These are phyloP conservation scores for Fusarium torreyae DNA, from an alignment of 2,329 filamentous ascomycete genomes.

Conservation along the genomic window DNA sequence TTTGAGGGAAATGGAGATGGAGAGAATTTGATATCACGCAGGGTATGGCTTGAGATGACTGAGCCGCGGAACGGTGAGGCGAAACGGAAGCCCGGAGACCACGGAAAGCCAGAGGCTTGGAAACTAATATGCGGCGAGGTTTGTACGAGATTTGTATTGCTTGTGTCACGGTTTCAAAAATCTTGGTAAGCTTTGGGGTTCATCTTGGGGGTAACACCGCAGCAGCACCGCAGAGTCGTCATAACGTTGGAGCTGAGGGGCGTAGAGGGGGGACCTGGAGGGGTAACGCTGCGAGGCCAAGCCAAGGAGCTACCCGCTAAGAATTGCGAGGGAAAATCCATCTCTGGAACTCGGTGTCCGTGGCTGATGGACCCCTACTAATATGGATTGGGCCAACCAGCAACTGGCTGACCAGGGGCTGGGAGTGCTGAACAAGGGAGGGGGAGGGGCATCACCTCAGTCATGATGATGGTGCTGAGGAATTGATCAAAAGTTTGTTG, in stretches of 20 bases:
- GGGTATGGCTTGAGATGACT: constrained; percentile 11
- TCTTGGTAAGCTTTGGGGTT: constrained; percentile 46
- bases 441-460: constrained; percentile 44
- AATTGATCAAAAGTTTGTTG: constrained; percentile 28
- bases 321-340: constrained; percentile 30
- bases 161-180: constrained; percentile 46
- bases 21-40: constrained; percentile 14
- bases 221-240: constrained; percentile 43
- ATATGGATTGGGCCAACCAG: constrained; percentile 26
- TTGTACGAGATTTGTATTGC: constrained; percentile 47
- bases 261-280: constrained; percentile 36
- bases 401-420: constrained; percentile 6
- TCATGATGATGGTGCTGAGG: constrained; percentile 44
- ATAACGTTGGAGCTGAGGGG: constrained; percentile 46
- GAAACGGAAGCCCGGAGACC: constrained; percentile 30
- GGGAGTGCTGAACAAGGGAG: constrained; percentile 7
- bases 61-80: constrained; percentile 10
- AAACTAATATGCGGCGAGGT: constrained; percentile 33
- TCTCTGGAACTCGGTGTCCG: constrained; percentile 50
- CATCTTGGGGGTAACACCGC: constrained; percentile 45
- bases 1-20: constrained; percentile 20
- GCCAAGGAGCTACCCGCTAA: constrained; percentile 16
- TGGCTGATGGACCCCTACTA: constrained; percentile 42
- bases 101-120: constrained; percentile 12
- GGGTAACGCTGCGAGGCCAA: constrained; percentile 29